A percentile compares a stretch with the other conserved stretches of the same genome.
These are phyloP conservation scores for Xylariales sp. DNA, from an alignment of 2,329 filamentous ascomycete genomes.

Conservation along the genomic window DNA sequence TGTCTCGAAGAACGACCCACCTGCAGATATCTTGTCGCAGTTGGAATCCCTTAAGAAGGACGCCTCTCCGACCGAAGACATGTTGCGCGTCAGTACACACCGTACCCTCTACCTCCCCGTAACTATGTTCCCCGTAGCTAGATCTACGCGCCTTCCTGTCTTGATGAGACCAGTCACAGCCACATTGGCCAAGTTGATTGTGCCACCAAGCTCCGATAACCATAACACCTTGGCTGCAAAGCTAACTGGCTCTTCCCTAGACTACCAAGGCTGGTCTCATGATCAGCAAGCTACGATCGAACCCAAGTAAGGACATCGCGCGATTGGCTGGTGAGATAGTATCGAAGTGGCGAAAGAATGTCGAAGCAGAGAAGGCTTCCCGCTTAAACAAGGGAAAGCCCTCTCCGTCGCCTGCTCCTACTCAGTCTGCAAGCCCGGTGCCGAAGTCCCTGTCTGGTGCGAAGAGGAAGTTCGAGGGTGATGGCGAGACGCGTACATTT, in stretches of 20 bases:
- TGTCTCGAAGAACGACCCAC: constrained; percentile 66
- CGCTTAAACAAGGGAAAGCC: constrained; percentile 43
- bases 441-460: constrained; percentile 36
- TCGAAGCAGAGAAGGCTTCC: constrained; percentile 58
- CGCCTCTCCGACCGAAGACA: constrained; percentile 79
- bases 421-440: constrained; percentile 17
- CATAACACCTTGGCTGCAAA: too few species aligned
- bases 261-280: constrained; percentile 86
- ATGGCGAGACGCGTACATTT: constrained; percentile 76
- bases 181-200: too few species aligned
- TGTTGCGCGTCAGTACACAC: constrained; percentile 74
- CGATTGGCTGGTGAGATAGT: constrained; percentile 78
- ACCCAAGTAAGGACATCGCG: constrained; percentile 76
- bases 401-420: constrained; percentile 45
- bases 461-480: constrained; percentile 50
- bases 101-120: too few species aligned
- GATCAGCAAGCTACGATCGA: constrained; percentile 74
- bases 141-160: too few species aligned
- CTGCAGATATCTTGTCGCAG: constrained; percentile 66
- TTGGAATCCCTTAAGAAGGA: constrained; percentile 76
- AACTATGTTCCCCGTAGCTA: too few species aligned
- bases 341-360: constrained; percentile 77
- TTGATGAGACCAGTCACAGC: too few species aligned
- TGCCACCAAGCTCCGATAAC: too few species aligned
- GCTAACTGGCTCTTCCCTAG: constrained; percentile 33